Base-by-base conservation (phyloP, 495 filamentous ascomycete genomes). In the Lophiotrema nucula region DNA sequence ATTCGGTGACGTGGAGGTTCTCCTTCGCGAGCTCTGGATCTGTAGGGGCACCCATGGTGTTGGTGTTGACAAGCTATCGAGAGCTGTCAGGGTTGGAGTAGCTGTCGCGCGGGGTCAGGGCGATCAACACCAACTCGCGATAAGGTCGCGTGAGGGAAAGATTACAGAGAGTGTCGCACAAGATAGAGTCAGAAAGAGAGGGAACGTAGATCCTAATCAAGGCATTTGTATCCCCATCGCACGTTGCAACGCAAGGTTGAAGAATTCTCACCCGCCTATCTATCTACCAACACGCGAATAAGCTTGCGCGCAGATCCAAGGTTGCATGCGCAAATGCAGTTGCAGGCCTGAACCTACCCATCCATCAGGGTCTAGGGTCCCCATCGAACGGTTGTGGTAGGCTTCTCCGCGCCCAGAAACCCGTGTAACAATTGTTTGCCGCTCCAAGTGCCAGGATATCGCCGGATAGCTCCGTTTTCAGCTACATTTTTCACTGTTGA, bases 1-100 rank as follows among this genome's bases (percentile, higher is more conserved):
- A 48, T 10, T 51, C 56, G 4, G 57, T 35, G 11, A 60, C 62
- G n/a, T 65, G 12, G 43, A 66, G 53, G 45, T 39, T 49, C 25
- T 41, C 33, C 44, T 66, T 66, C 15, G 41, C 41, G 39, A 62
- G 18, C 37, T 62, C 62, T 2, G 46, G 46, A 16, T 48, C 53
- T 24, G 6, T 49, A 15, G 58, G 25, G 18, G 10, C n/a, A 38
- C 41, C 47, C 63, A 66, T 66, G 21, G 24, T 55, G 48, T 11
- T 24, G 42, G 31, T 35, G 10, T 35, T 8, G 8, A 8, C 8
- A 35, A 35, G n/a, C 31, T 8, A n/a, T 35, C 8, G n/a, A n/a
- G 31, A 35, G 8, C 8, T 35, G 8, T n/a, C 31, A 35, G 31
- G 8, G n/a, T n/a, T n/a, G n/a, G 39, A 43, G 39, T 11, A 21